Base-by-base conservation (phyloP, 1,139 yeast species). In the Lodderomyces parapsilosis region DNA sequence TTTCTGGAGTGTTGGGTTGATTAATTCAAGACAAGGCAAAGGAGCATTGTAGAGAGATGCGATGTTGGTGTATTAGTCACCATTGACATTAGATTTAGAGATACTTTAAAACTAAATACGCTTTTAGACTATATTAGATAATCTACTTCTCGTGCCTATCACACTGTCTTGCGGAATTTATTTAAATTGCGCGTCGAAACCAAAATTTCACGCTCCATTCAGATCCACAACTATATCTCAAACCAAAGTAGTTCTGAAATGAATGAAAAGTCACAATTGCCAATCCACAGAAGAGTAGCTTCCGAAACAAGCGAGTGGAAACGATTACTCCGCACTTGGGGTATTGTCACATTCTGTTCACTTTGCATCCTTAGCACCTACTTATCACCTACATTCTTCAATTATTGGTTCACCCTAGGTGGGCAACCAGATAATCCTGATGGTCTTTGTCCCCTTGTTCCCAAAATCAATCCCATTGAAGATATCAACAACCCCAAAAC, bases 361-460 rank as follows among this genome's bases (percentile, higher is more conserved):
- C 8, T 14, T 8, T 8, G 9, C 31, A n/a, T 27, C n/a, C 13
- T 4, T 6, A 4, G n/a, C 9, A 30, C 5, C 11, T 30, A 30
- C 19, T 30, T n/a, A 11, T n/a, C 19, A 30, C 14, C 33, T 17
- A 15, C 19, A 30, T 15, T 30, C 19, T 19, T 17, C 33, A 30
- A 15, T 19, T 15, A 18, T n/a, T 30, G 33, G 33, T 15, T 30
- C 4, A 3, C 19, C 3, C 4, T 2, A 15, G 18, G 11, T 15
- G 32, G 8, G 8, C 5, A 22, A 28, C 43, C 43, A 11, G 36
- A 36, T 18, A 41, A 55, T 41, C 61, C 33, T 30, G 33, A 30
- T 30, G 33, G 19, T 30, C 33, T 30, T 30, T 69, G 75, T 48
- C 74, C 74, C 2, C 39, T 66, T 7, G 65, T 66, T 4, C 55